These are phyloP conservation scores for Kluyveromyces lactis DNA, from an alignment of 805 yeast genomes.

Conservation along the genomic window DNA sequence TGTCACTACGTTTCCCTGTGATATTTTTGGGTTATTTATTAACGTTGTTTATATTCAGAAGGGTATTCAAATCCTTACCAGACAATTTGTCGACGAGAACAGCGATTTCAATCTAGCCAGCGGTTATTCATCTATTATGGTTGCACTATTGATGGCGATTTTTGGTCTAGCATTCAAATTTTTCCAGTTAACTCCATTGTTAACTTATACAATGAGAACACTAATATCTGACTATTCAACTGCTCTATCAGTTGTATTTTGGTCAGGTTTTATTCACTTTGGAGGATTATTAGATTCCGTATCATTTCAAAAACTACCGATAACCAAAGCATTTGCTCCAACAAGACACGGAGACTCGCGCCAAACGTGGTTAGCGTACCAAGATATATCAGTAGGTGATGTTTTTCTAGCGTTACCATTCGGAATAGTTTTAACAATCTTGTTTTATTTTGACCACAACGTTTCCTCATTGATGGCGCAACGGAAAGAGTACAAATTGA, in stretches of 20 bases:
- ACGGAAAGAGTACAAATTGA: slow-evolving; percentile 67
- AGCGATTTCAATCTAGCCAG: slow-evolving; percentile 29
- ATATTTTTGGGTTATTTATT: slow-evolving; percentile 87
- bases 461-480: slow-evolving; percentile 92
- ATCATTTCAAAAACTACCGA: slow-evolving; percentile 55
- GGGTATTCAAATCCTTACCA: slow-evolving; percentile 71
- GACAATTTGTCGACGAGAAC: slow-evolving; percentile 49
- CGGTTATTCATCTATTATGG: slow-evolving; percentile 69
- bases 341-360: slow-evolving; percentile 35
- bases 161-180: slow-evolving; percentile 65
- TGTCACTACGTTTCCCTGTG: slow-evolving; percentile 80
- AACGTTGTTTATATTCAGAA: slow-evolving; percentile 82
- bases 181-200: slow-evolving; percentile 45
- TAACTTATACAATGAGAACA: slow-evolving; percentile 53
- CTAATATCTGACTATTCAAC: slow-evolving; percentile 80
- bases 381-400: slow-evolving; percentile 46
- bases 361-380: slow-evolving; percentile 34
- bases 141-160: slow-evolving; percentile 66
- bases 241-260: slow-evolving; percentile 75
- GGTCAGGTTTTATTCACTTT: slow-evolving; percentile 88
- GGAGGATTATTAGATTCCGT: slow-evolving; percentile 65
- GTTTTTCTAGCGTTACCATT: slow-evolving; percentile 89
- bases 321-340: slow-evolving; percentile 66
- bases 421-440: slow-evolving; percentile 72
- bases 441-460: slow-evolving; percentile 93